Conservation (phyloP, 352 stramenopile genomes). For the Pythium pyrilobum region DNA sequence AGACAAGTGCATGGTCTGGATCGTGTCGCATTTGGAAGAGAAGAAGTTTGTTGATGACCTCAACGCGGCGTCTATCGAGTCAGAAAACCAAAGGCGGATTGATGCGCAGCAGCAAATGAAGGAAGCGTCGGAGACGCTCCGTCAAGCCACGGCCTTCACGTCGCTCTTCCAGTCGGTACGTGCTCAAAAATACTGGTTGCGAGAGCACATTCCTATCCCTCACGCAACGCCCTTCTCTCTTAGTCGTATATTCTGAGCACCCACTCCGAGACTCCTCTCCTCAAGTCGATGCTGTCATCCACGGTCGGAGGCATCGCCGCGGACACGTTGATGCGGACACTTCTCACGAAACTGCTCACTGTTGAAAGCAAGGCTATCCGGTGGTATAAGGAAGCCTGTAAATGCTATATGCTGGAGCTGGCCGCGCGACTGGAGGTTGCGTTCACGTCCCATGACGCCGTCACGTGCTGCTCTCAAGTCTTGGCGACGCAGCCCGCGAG, state of each 20-base stretch:
- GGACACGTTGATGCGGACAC: conserved; percentile 38
- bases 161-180: conserved; percentile 58
- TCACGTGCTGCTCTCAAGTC: conserved; percentile 39
- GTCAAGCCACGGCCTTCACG: conserved; percentile 49
- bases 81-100: conserved; percentile 55
- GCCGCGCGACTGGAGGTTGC: conserved; percentile 39
- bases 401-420: conserved; percentile 68
- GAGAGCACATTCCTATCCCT: not conserved
- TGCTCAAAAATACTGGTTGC: too few relatives aligned
- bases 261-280: conserved; percentile 25
- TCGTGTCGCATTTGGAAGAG: conserved; percentile 70
- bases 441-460: conserved; percentile 34
- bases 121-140: conserved; percentile 46
- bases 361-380: conserved; percentile 61
- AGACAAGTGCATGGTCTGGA: conserved; percentile 80
- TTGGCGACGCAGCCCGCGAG: conserved; percentile 4
- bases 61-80: conserved; percentile 73
- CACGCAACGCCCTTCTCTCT: not conserved
- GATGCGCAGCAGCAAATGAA: conserved; percentile 58
- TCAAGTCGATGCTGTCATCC: conserved; percentile 45
- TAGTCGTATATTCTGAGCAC: conserved; percentile 55
- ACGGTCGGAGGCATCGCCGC: conserved; percentile 41
- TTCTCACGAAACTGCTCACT: conserved; percentile 56
- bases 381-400: conserved; percentile 65
- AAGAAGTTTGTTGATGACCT: conserved; percentile 61